Evolutionary conservation across 768 basidiomycete species (phyloP), one percentile per base, ranked within the genome.

Genomic region (Trametes villosa): DNA sequence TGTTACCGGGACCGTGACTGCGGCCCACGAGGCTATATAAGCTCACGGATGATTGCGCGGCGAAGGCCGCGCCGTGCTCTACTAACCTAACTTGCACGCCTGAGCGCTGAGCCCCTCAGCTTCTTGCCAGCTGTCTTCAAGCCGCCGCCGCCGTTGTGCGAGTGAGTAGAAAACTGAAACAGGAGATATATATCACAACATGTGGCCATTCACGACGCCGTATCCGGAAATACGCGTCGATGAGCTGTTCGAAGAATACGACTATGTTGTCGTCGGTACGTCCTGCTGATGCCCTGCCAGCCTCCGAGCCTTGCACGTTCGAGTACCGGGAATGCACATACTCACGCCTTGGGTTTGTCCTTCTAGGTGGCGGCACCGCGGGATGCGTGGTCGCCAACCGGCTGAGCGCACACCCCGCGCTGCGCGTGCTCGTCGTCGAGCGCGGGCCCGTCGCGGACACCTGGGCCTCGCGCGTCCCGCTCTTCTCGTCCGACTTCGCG

Each of bases 301-400:
- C 20, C 33, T 17, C 24, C 11, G 9, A 24, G 5, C 3, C 24
- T 26, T 15, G 15, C n/a, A 17, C 4, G 2, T 20, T 44, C n/a
- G 42, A n/a, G n/a, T n/a, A n/a, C n/a, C 24, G 13, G 9, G 13
- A 13, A n/a, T 13, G 17, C 36, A 4, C 26, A 44, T 30, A 8
- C 31, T 41, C 9, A 36, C 40, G 33, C 33, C 13, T 13, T 7
- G 8, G 33, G 33, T 34, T 13, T 34, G 33, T 34, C 17, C 17
- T 40, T 1, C 15, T 36, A 61, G 56, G 68, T 53, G 77, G 77
- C 48, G 77, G 77, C 11, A 69, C 76, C 24, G 73, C 72, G 17
- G 77, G 78, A n/a, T 66, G 76, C 40, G 74, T 75, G 4, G 66
- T 78, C 15, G 78, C 77, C 18, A 70, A 65, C 27, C 68, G 78